A percentile compares a stretch with the other conserved stretches of the same genome.
phyloP scores from a whole-genome alignment of 352 stramenopile genomes.

The Phytophthora palmivora region DNA sequence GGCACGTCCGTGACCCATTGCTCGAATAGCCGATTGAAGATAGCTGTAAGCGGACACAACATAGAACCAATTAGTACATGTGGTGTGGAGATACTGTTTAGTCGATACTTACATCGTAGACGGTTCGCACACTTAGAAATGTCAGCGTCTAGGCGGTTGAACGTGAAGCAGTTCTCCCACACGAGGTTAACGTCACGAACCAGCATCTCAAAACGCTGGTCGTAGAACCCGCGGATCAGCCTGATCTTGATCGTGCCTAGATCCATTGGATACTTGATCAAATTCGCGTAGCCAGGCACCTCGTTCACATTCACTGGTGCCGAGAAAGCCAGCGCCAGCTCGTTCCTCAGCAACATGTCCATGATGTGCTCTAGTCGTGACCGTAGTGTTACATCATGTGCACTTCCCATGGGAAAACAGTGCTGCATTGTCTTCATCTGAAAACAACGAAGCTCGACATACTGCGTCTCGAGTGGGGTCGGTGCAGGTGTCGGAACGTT shows the following conservation, averaged over 20 bases:
- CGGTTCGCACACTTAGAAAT: slow-evolving; percentile 84
- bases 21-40: slow-evolving; percentile 85
- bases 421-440: slow-evolving; percentile 47
- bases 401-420: slow-evolving; percentile 34
- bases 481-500: slow-evolving; percentile 11
- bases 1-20: slow-evolving; percentile 70
- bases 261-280: slow-evolving; percentile 92
- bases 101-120: slow-evolving; percentile 68
- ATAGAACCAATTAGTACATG: slow-evolving; percentile 20
- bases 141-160: slow-evolving; percentile 80
- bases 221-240: slow-evolving; percentile 70
- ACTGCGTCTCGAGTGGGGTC: slow-evolving; percentile 32
- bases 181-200: slow-evolving; percentile 78
- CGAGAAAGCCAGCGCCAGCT: slow-evolving; percentile 71
- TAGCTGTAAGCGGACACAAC: slow-evolving; percentile 44
- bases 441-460: slow-evolving; percentile 66
- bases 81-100: not conserved
- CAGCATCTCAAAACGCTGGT: slow-evolving; percentile 60
- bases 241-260: slow-evolving; percentile 89
- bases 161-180: slow-evolving; percentile 88
- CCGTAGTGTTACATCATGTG: slow-evolving; percentile 56
- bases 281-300: slow-evolving; percentile 70
- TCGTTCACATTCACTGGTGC: slow-evolving; percentile 71
- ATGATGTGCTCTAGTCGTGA: slow-evolving; percentile 72
- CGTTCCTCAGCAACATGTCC: slow-evolving; percentile 65